Evolutionary conservation across 768 basidiomycete genomes (phyloP).

Genomic region (Royoungia palumana): DNA sequence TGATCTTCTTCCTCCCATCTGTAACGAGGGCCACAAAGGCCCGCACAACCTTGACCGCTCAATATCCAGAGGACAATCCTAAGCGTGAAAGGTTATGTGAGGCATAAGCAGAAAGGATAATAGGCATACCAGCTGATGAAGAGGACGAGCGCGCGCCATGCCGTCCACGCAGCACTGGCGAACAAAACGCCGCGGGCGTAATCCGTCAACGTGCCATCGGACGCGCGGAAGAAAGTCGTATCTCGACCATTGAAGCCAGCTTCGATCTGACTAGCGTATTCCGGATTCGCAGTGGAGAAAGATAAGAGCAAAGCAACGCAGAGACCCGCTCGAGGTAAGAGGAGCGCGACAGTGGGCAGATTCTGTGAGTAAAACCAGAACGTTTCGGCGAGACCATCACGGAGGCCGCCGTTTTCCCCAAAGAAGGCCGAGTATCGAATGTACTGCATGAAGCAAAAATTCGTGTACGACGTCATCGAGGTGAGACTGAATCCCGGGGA

Average conservation of each 20-base stretch:
- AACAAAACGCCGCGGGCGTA: constrained; percentile 80
- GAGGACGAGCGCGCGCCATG: constrained; percentile 69
- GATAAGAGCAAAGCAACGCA: constrained; percentile 67
- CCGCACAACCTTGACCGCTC: constrained; percentile 73
- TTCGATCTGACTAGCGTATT: constrained; percentile 44
- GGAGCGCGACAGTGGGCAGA: constrained; percentile 72
- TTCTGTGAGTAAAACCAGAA: constrained; percentile 85
- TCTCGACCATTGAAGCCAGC: constrained; percentile 56
- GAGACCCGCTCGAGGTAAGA: constrained; percentile 80
- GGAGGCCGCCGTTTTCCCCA: constrained; percentile 45
- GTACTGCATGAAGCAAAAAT: constrained; percentile 82
- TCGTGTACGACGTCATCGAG: constrained; percentile 74
- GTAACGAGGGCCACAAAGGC: constrained; percentile 80
- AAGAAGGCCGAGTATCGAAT: constrained; percentile 70
- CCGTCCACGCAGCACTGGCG: constrained; percentile 79
- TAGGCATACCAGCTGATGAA: constrained; percentile 58
- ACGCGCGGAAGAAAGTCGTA: constrained; percentile 64
- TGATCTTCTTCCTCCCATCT: constrained; percentile 80
- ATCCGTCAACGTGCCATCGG: constrained; percentile 62
- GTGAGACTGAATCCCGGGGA: constrained; percentile 72
- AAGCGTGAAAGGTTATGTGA: neutral
- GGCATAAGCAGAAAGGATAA: neutral
- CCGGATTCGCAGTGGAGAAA: constrained; percentile 51
- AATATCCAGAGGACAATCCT: constrained; percentile 80
- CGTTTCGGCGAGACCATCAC: constrained; percentile 73